Conservation (phyloP, 495 filamentous ascomycete species). For the Aspergillus hancockii region DNA sequence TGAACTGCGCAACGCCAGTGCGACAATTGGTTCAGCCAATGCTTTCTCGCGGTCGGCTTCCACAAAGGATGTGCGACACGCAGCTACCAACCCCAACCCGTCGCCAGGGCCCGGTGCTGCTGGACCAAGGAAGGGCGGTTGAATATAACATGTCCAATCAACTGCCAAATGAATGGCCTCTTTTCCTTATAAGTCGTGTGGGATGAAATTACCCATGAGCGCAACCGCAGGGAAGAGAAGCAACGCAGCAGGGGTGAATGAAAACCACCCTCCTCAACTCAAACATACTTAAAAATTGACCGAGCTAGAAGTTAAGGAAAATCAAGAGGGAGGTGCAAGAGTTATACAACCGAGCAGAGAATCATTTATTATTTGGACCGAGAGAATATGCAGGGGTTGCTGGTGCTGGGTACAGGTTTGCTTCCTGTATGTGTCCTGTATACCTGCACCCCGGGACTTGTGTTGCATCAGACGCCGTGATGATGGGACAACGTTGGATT, state of each 20-base stretch:
- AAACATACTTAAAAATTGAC: neutral
- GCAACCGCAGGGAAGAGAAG: neutral
- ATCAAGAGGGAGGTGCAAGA: neutral
- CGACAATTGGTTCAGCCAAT: conserved; percentile 40
- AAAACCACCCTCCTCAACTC: neutral
- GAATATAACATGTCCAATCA: conserved; percentile 7
- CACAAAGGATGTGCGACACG: conserved; percentile 7
- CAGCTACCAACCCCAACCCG: conserved; percentile 16
- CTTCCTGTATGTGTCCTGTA: conserved; percentile 1
- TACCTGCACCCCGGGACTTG: neutral
- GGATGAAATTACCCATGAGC: conserved; percentile 11
- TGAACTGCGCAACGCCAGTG: conserved; percentile 46
- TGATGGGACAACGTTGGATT: neutral
- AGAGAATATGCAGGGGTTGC: neutral
- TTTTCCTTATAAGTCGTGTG: conserved; percentile 1
- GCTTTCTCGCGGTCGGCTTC: conserved; percentile 32
- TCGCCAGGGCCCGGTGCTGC: conserved; percentile 27
- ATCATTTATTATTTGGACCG: neutral
- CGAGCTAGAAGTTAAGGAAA: neutral
- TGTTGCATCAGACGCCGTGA: neutral
- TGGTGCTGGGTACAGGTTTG: neutral
- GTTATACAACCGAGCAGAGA: neutral
- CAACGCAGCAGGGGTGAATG: neutral
- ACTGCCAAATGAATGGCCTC: conserved; percentile 2
- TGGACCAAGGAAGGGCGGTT: conserved; percentile 34